Percentiles rank a stretch among this genome's conserved stretches.
phyloP scores from a whole-genome alignment of 352 stramenopile species.

The Globisporangium sylvaticum region DNA sequence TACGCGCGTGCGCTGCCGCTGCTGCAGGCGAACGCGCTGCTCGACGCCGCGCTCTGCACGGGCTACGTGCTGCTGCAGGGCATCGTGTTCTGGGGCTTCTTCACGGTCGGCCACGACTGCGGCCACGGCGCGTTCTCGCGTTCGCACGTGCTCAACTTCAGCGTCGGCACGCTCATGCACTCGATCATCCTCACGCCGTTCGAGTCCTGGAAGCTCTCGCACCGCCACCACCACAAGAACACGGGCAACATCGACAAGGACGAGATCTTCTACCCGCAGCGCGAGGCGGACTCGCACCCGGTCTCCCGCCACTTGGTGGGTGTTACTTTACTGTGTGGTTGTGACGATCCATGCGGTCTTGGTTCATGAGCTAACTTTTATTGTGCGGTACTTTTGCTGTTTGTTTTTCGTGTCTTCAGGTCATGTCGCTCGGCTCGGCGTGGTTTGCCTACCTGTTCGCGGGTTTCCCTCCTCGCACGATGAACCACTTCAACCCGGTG shows the following conservation, averaged over 20 bases:
- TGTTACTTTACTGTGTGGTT: not conserved
- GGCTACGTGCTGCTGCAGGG: constrained; percentile 70
- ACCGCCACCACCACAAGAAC: constrained; percentile 87
- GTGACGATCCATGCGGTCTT: not conserved
- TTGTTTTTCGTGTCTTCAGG: not conserved
- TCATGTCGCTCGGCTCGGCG: constrained; percentile 42
- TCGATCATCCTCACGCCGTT: constrained; percentile 79
- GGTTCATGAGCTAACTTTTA: not conserved
- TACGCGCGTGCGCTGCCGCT: constrained; percentile 37
- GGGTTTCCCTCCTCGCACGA: constrained; percentile 67
- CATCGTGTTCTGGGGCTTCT: constrained; percentile 83
- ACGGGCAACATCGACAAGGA: constrained; percentile 84
- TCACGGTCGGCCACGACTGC: constrained; percentile 78
- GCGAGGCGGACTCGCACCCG: constrained; percentile 46
- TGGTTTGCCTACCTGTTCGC: constrained; percentile 75
- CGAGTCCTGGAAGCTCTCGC: constrained; percentile 77
- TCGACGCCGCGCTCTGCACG: constrained; percentile 45
- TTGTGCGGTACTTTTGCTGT: not conserved
- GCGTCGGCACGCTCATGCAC: constrained; percentile 72
- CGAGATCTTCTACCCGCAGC: constrained; percentile 81
- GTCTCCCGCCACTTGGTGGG: constrained; percentile 45
- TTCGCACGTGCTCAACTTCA: constrained; percentile 75
- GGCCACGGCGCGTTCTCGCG: constrained; percentile 78
- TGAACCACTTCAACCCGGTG: constrained; percentile 82
- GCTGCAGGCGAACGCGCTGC: constrained; percentile 25